Percentiles rank a stretch among this genome's conserved stretches.
phyloP scores from a whole-genome alignment of 176 grass and related monocot genomes.

The Musa beccarii region DNA sequence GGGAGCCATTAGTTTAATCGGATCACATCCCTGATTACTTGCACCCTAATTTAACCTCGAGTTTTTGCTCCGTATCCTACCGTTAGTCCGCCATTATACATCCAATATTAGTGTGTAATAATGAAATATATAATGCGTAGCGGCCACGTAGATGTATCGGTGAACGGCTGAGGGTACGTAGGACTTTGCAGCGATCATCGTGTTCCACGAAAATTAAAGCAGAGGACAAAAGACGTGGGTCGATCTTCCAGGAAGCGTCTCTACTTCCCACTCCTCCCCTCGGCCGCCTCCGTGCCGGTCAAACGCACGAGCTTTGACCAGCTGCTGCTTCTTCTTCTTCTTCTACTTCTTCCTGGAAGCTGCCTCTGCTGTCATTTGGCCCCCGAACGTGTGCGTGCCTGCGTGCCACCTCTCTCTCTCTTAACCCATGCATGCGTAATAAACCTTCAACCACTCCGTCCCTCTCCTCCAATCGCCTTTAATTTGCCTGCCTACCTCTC shows the following conservation, averaged over 20 bases:
- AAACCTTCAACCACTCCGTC: constrained; percentile 23
- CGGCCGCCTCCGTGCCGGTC: constrained; percentile 53
- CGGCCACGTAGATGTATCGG: too few species aligned
- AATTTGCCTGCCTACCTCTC: constrained; percentile 7
- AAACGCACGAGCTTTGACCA: constrained; percentile 82
- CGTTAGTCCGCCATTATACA: too few species aligned
- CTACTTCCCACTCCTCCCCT: background rate
- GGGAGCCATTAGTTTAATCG: too few species aligned
- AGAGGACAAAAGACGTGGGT: too few species aligned
- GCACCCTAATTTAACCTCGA: too few species aligned
- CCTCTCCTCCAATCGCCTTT: constrained; percentile 5
- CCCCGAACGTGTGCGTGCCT: fast-evolving
- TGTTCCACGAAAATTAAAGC: too few species aligned
- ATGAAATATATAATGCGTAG: too few species aligned
- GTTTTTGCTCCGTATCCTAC: too few species aligned
- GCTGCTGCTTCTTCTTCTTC: background rate
- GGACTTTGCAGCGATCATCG: too few species aligned
- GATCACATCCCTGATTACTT: too few species aligned
- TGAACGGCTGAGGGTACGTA: too few species aligned
- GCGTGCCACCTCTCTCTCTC: background rate
- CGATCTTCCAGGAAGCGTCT: constrained; percentile 23
- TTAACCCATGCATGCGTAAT: background rate
- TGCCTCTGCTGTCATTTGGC: background rate
- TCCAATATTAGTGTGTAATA: too few species aligned
- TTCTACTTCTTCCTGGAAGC: background rate